phyloP scores from a whole-genome alignment of 1,139 yeast species.

The Saccharomycopsis phalli region DNA sequence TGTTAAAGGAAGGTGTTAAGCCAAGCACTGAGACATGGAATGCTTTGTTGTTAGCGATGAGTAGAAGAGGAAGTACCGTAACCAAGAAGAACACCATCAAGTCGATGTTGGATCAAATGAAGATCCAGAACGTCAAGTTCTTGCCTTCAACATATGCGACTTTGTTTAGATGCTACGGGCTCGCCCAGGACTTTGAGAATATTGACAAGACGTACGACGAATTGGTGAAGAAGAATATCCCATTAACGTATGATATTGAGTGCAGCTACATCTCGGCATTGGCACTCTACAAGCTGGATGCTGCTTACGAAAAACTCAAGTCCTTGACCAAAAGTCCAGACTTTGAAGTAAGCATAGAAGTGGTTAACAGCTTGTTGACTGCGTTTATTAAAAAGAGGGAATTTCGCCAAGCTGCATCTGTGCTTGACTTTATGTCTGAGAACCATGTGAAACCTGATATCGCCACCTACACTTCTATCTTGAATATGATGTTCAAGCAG shows the following conservation, averaged over 20 bases:
- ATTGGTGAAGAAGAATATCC: slow-evolving; percentile 23
- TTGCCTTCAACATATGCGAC: slow-evolving; percentile 26
- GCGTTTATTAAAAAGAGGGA: slow-evolving; percentile 26
- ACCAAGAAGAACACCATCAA: slow-evolving; percentile 22
- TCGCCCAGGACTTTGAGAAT: slow-evolving; percentile 26
- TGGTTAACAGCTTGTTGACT: slow-evolving; percentile 35
- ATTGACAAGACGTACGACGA: slow-evolving; percentile 27
- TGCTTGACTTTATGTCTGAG: slow-evolving; percentile 30
- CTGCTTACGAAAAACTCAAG: slow-evolving; percentile 20
- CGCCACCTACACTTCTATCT: slow-evolving; percentile 56
- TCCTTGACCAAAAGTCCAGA: slow-evolving; percentile 20
- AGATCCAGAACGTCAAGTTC: slow-evolving; percentile 19
- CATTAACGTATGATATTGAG: neutral
- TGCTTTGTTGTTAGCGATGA: slow-evolving; percentile 35
- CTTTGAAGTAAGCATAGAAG: slow-evolving; percentile 28
- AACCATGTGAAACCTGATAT: slow-evolving; percentile 48
- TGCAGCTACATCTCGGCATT: neutral
- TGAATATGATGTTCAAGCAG: slow-evolving; percentile 46
- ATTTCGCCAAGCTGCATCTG: slow-evolving; percentile 29
- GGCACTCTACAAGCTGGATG: neutral
- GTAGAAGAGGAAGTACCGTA: slow-evolving; percentile 24
- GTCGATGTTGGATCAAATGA: neutral
- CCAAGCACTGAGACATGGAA: slow-evolving; percentile 37
- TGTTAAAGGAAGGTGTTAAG: slow-evolving; percentile 26
- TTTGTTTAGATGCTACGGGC: slow-evolving; percentile 30